phyloP scores from a whole-genome alignment of 805 yeast genomes.

The Metschnikowia gruessii region DNA sequence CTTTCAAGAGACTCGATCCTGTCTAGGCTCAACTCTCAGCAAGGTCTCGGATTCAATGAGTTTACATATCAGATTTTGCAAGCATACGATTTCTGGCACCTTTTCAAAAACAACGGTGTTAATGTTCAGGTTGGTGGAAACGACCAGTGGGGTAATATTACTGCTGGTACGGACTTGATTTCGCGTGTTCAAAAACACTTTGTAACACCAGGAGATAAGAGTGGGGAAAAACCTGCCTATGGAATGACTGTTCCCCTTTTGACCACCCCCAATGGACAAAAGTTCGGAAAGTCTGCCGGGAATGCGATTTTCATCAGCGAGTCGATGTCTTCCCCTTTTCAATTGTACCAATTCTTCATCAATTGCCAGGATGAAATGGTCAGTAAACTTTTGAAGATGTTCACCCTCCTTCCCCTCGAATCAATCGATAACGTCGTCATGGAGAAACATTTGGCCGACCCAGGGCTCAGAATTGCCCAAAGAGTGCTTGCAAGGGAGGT shows the following conservation, averaged over 20 bases:
- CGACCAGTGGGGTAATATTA: constrained; percentile 98
- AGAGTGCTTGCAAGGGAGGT: constrained; percentile 76
- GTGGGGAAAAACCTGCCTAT: constrained; percentile 34
- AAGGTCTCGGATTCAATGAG: constrained; percentile 90
- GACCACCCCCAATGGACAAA: constrained; percentile 85
- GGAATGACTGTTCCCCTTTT: constrained; percentile 90
- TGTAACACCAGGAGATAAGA: neutral
- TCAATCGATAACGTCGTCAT: constrained; percentile 53
- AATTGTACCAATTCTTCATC: constrained; percentile 81
- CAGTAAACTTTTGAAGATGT: constrained; percentile 61
- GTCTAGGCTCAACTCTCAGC: constrained; percentile 61
- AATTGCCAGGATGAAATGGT: constrained; percentile 78
- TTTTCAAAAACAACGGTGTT: constrained; percentile 58
- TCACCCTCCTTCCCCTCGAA: constrained; percentile 70
- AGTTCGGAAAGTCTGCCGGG: constrained; percentile 96
- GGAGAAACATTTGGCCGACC: constrained; percentile 50
- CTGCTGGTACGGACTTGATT: constrained; percentile 91
- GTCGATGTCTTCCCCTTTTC: constrained; percentile 71
- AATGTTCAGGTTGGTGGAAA: constrained; percentile 89
- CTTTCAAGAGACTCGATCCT: constrained; percentile 84
- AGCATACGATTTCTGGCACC: constrained; percentile 89
- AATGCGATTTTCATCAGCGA: constrained; percentile 88
- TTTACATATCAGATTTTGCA: constrained; percentile 90
- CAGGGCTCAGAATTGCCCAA: constrained; percentile 73
- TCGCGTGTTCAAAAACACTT: constrained; percentile 45